Evolutionary conservation across 2,329 filamentous ascomycete species (phyloP), one percentile per base, ranked within the genome.

Genomic region (Purpureocillium lavendulum): DNA sequence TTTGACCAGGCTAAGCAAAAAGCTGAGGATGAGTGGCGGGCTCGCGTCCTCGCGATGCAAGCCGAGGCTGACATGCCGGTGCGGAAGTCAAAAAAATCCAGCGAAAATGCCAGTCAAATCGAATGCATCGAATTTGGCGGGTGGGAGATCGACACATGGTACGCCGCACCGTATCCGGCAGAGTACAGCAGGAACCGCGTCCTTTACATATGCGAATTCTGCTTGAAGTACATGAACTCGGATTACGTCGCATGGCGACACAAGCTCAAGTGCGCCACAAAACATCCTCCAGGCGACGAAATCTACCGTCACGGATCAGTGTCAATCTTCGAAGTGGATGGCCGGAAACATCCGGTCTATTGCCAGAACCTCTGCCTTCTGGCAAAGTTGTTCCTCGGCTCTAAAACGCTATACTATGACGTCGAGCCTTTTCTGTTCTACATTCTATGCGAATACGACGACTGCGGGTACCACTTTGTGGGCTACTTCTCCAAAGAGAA

Each of bases 401-500:
- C 94, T 40, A 98, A 98, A 61, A 98, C 92, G 0, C 73, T 97
- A 4, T 97, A 97, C 67, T 97, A 97, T 64, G 90, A 97, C 54
- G 90, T 97, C 2, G 90, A 97, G 50, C 92, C 90, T 0, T 97
- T 97, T 59, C 64, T 97, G 7, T 97, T 97, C 66, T 97, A 97
- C 59, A 89, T 96, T 51, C 86, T 97, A 66, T 94, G 88, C 48
- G 92, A 95, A 52, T 90, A 89, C 51, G 86, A 96, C 54, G 84
- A 92, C 40, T 77, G 83, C 14, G 90, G 90, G 14, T 96, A 92
- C 56, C 92, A 96, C 58, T 92, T 98, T 50, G 90, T 97, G 18
- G 92, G 92, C n/a, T 98, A 98, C 58, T 98, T 98, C 54, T 97
- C 92, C 37, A 98, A 98, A 60, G 92, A 98, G 65, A 98, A 98